Percentiles rank a stretch among this genome's conserved stretches.
phyloP scores from a whole-genome alignment of 2,329 filamentous ascomycete genomes.

The Pyrenophora graminea region DNA sequence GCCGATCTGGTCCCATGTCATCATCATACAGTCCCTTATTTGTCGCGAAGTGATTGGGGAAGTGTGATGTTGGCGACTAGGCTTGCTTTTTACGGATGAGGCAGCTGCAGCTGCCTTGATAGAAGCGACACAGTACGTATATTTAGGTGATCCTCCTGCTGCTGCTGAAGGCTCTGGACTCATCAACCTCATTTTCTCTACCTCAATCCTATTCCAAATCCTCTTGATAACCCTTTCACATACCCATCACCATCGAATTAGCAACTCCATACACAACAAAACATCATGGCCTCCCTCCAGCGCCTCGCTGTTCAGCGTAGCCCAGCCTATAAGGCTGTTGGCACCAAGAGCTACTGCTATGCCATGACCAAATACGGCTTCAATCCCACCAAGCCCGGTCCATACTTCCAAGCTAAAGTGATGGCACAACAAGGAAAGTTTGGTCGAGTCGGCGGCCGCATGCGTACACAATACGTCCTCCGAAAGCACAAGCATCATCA shows the following conservation, averaged over 20 bases:
- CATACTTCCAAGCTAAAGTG: constrained; percentile 29
- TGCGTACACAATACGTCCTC: constrained; percentile 27
- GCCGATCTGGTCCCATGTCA: no score
- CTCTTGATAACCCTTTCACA: background rate
- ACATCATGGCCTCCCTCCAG: constrained; percentile 21
- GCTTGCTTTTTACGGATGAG: no score
- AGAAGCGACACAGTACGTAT: no score
- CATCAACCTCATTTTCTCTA: background rate
- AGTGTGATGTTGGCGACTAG: no score
- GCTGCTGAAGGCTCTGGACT: background rate
- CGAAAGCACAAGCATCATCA: constrained; percentile 17
- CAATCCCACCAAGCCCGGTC: constrained; percentile 31
- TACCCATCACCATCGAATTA: background rate
- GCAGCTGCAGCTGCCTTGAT: no score
- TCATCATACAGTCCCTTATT: no score
- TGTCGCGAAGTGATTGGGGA: no score
- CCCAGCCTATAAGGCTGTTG: constrained; percentile 23
- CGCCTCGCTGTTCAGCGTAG: constrained; percentile 23
- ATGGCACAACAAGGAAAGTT: constrained; percentile 28
- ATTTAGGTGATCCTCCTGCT: no score
- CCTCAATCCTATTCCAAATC: no score
- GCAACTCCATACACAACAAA: background rate
- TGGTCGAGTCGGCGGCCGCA: constrained; percentile 25
- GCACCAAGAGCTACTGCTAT: constrained; percentile 22
- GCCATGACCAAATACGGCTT: constrained; percentile 31